Percentiles rank a stretch among this genome's conserved stretches.
These are phyloP conservation scores for Schwanniomyces occidentalis DNA, from an alignment of 805 yeast genomes.

Conservation along the genomic window DNA sequence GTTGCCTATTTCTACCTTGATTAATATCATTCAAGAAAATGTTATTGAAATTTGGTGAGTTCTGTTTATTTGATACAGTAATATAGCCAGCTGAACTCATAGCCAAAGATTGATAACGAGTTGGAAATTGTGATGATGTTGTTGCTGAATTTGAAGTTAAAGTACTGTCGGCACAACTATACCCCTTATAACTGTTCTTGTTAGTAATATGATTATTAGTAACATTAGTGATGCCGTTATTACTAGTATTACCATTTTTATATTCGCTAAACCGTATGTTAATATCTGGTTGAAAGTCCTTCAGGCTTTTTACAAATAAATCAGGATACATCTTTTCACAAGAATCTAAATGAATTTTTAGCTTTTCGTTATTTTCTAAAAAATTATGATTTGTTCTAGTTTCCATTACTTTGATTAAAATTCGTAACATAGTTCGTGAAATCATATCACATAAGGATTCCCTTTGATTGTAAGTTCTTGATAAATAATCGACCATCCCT, in stretches of 20 bases:
- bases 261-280: too few relatives aligned
- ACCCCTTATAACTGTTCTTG: too few relatives aligned
- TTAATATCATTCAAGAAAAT: neutral
- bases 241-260: neutral
- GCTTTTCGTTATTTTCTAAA: constrained; percentile 14
- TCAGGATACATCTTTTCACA: constrained; percentile 20
- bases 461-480: constrained; percentile 14
- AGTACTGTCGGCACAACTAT: too few relatives aligned
- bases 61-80: constrained; percentile 6
- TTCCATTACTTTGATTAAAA: constrained; percentile 24
- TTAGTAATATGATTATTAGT: too few relatives aligned
- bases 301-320: constrained; percentile 7
- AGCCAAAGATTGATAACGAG: constrained; percentile 1
- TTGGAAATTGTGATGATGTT: too few relatives aligned
- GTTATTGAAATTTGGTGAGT: neutral
- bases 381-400: constrained; percentile 15
- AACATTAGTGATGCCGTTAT: neutral
- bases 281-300: neutral
- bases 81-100: constrained; percentile 16
- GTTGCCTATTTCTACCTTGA: neutral
- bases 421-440: constrained; percentile 19
- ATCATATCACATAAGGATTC: constrained; percentile 20
- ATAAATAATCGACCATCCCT: neutral
- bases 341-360: constrained; percentile 16
- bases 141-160: too few relatives aligned